Evolutionary conservation across 768 basidiomycete species (phyloP), one percentile per base, ranked within the genome.

Genomic region (Suillus ampliporus): DNA sequence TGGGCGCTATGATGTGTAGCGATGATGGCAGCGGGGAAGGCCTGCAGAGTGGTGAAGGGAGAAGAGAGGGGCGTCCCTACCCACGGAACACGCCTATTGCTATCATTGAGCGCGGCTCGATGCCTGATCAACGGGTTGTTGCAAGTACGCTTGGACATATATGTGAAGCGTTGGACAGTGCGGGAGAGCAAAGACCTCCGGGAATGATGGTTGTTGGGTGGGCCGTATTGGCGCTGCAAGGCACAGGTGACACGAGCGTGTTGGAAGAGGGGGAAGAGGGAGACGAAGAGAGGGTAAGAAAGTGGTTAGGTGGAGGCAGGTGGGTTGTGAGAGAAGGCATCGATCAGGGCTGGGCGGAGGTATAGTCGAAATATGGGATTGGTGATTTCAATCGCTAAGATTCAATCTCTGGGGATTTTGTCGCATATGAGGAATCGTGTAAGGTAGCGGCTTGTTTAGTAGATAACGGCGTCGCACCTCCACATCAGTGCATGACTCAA

Each of bases 131-230:
- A 76, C 80, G 97, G 15, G 86, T 92, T 3, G 81, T 97, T 23
- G 82, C 82, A 34, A 91, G 90, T 19, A 99, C 95, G 1, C 72
- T 99, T 54, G 81, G 77, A 60, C 83, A 89, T 68, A 85, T 98
- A 43, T 85, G 84, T 17, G 76, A 75, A 19, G 94, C 91, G 2
- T 72, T 98, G 73, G 88, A 89, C 61, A 86, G 83, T 64, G 78
- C 83, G 2, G 94, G 91, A 9, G 91, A 94, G 68, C 95, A 99
- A 74, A 79, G 96, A 40, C 95, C 96, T 19, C 97, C 97, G 0
- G 97, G 95, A 10, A 95, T 99, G 92, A 91, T 99, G 73, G 83
- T 98, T 35, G 83, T 99, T 67, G 97, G 97, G 2, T 99, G 96
- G 96, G 84, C 89, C 3, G 90, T 91, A 11, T 73, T 95, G 65